Conservation (phyloP, 306 rosid genomes). For the Trifolium subterraneum region DNA sequence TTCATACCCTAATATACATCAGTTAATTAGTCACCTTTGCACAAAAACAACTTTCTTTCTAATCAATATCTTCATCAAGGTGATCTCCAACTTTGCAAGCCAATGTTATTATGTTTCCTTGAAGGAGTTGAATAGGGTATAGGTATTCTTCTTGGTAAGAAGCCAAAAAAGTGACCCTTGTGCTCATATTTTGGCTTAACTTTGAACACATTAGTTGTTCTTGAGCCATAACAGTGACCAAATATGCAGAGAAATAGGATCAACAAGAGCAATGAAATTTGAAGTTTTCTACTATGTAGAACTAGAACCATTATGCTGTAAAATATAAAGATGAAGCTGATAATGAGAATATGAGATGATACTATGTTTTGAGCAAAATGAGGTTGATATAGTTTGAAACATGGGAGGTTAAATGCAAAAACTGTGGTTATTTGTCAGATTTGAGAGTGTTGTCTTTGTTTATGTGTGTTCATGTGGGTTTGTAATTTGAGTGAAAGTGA, state of each 20-base stretch:
- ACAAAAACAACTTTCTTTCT: slow-evolving; percentile 14
- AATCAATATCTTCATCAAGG: slow-evolving; percentile 53
- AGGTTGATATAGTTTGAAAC: no score
- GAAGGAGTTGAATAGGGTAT: slow-evolving; percentile 91
- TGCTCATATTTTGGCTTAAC: slow-evolving; percentile 54
- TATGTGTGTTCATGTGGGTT: slow-evolving; percentile 31
- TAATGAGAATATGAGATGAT: not conserved
- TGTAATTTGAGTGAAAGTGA: slow-evolving; percentile 28
- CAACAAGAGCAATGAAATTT: slow-evolving; percentile 44
- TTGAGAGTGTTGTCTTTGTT: slow-evolving; percentile 26
- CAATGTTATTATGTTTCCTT: slow-evolving; percentile 88
- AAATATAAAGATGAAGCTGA: slow-evolving; percentile 16
- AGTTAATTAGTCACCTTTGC: slow-evolving; percentile 40
- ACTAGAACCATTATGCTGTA: slow-evolving; percentile 46
- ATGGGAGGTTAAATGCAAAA: slow-evolving; percentile 45
- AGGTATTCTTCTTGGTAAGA: slow-evolving; percentile 78
- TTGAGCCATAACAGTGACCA: slow-evolving; percentile 51
- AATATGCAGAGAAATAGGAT: slow-evolving; percentile 50
- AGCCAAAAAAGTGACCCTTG: slow-evolving; percentile 79
- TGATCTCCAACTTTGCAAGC: slow-evolving; percentile 68
- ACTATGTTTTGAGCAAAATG: slow-evolving; percentile 47
- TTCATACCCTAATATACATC: slow-evolving; percentile 58
- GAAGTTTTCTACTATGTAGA: slow-evolving; percentile 39
- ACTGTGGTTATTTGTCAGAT: slow-evolving; percentile 13
- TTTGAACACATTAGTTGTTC: slow-evolving; percentile 59